Conservation (phyloP, 805 yeast genomes). For the Torulaspora microellipsoides region DNA sequence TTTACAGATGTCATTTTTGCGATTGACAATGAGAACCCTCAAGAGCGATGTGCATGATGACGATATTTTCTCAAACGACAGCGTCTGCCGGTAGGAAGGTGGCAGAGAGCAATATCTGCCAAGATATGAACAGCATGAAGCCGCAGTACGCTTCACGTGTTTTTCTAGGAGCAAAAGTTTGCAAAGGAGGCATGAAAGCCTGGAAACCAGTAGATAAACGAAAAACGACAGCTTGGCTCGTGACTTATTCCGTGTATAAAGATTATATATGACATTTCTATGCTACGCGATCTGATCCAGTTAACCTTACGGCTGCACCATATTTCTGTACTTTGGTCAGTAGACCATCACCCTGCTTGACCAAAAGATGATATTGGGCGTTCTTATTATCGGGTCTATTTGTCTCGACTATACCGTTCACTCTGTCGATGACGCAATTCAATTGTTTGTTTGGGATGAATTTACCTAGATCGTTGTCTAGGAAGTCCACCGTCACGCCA, state of each 20-base stretch:
- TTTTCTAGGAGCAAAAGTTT: not conserved
- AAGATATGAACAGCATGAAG: too few relatives aligned
- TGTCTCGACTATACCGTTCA: constrained; percentile 91
- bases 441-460: constrained; percentile 90
- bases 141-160: not conserved
- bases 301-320: constrained; percentile 93
- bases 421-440: constrained; percentile 93
- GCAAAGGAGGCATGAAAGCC: too few relatives aligned
- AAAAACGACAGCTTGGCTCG: too few relatives aligned
- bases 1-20: too few relatives aligned
- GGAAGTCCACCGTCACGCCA: constrained; percentile 80
- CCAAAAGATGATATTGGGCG: constrained; percentile 81
- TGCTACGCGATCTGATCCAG: constrained; percentile 75
- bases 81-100: too few relatives aligned
- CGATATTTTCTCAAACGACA: too few relatives aligned
- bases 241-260: too few relatives aligned
- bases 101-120: too few relatives aligned
- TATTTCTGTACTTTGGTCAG: constrained; percentile 93
- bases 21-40: too few relatives aligned
- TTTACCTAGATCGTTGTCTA: constrained; percentile 82
- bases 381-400: constrained; percentile 96
- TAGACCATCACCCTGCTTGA: constrained; percentile 88
- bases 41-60: too few relatives aligned
- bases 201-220: too few relatives aligned
- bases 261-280: not conserved